These are phyloP conservation scores for Prunus mume DNA, from an alignment of 306 rosid species.

Conservation along the genomic window DNA sequence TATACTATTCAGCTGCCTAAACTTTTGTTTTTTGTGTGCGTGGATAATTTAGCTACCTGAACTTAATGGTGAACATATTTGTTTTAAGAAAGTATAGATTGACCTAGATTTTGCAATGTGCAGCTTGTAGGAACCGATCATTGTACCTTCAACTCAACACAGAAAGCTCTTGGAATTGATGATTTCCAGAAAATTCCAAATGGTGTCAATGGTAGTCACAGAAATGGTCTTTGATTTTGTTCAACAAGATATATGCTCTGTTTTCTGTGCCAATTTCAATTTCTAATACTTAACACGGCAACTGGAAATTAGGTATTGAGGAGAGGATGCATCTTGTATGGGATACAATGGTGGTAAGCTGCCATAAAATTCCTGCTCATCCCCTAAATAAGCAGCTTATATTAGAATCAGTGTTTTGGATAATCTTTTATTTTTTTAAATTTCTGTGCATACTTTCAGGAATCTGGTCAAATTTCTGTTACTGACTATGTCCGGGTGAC, in stretches of 20 bases:
- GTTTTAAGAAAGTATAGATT: background rate
- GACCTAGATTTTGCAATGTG: conserved; percentile 26
- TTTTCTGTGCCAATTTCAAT: conserved; percentile 9
- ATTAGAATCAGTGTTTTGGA: conserved; percentile 12
- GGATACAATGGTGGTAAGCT: conserved; percentile 93
- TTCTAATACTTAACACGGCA: conserved; percentile 17
- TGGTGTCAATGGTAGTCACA: conserved; percentile 81
- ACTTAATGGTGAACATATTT: background rate
- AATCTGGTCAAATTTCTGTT: conserved; percentile 85
- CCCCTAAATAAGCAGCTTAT: conserved; percentile 10
- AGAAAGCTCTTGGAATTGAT: conserved; percentile 78
- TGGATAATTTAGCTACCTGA: background rate
- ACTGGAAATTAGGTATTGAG: conserved; percentile 67
- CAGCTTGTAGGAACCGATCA: conserved; percentile 98
- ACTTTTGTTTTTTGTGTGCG: conserved; percentile 16
- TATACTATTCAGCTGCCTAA: background rate
- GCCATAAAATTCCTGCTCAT: conserved; percentile 20
- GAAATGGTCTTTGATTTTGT: background rate
- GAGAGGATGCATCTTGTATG: conserved; percentile 95
- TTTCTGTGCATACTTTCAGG: conserved; percentile 39
- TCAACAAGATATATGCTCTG: background rate
- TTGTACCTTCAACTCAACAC: conserved; percentile 80
- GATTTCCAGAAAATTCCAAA: conserved; percentile 93
- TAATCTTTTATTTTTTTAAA: background rate
- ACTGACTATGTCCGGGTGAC: conserved; percentile 82